Base-by-base conservation (phyloP, 768 basidiomycete species). In the Auriculariales sp. region DNA sequence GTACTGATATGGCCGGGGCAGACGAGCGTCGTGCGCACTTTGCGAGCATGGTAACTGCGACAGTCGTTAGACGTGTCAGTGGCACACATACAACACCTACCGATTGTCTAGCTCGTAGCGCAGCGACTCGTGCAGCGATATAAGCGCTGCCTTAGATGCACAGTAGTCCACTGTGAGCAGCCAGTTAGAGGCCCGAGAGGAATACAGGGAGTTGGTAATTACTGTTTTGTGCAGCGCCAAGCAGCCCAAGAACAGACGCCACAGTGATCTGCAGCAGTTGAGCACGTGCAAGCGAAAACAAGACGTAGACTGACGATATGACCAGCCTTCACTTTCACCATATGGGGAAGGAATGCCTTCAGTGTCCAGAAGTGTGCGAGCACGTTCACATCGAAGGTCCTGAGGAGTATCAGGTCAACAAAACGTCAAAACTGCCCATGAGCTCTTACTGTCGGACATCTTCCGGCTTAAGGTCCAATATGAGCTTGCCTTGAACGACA, bases 131-230 rank as follows among this genome's bases (percentile, higher is more conserved):
- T 94, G 80, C 39, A 97, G 64, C 28, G 76, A 75, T 14, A 86
- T 68, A 19, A 85, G 60, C n/a, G 93, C 92, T 10, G 91, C 87
- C 68, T 99, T 99, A 24, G 89, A 90, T 7, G 91, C 89, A 62
- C 73, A 74, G 62, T 99, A 98, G 66, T 94, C 90, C 58, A 81
- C 87, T 89, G 50, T 45, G 24, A 31, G 9, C 19, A 53, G 28
- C 52, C 10, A 44, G 39, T n/a, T n/a, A n/a, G n/a, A 28, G 47
- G 29, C 14, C 17, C 45, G 34, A 17, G 46, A 39, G 50, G 50
- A 52, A 25, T 29, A 56, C 11, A 31, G 19, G 19, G 53, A 33
- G n/a, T 34, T 7, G 19, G 22, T 33, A 69, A 79, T 61, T 62
- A 90, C 84, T 74, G 79, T 83, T 79, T 63, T 79, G 83, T 32